Percentiles rank a stretch among this genome's conserved stretches.
Evolutionary conservation across 176 grass and related monocot genomes (phyloP).

Genomic region (Juncus inflexus): DNA sequence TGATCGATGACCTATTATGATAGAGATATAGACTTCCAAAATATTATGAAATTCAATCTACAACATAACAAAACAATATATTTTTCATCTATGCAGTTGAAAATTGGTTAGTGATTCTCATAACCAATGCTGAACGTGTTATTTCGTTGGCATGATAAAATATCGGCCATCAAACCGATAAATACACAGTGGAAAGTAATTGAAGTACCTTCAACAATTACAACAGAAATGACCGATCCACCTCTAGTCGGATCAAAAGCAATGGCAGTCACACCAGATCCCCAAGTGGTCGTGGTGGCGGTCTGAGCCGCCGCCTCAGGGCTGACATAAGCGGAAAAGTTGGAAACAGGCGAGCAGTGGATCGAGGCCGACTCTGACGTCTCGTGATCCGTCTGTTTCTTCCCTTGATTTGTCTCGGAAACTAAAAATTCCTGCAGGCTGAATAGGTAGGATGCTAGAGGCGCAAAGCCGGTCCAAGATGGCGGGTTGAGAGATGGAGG

Average conservation of each 20-base stretch:
- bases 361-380: slow-evolving; percentile 71
- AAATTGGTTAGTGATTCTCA: too few relatives aligned
- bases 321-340: slow-evolving; percentile 98
- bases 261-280: slow-evolving; percentile 94
- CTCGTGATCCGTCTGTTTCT: slow-evolving; percentile 55
- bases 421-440: slow-evolving; percentile 78
- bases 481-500: slow-evolving; percentile 85
- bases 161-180: too few relatives aligned
- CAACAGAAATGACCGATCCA: slow-evolving; percentile 84
- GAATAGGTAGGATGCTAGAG: slow-evolving; percentile 80
- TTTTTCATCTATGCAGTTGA: too few relatives aligned
- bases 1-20: too few relatives aligned
- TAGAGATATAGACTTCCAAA: too few relatives aligned
- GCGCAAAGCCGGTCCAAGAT: slow-evolving; percentile 72
- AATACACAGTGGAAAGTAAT: too few relatives aligned
- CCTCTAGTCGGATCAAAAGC: slow-evolving; percentile 97
- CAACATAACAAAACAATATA: too few relatives aligned
- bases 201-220: slow-evolving; percentile 91
- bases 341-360: slow-evolving; percentile 97
- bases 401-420: slow-evolving; percentile 66
- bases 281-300: slow-evolving; percentile 95
- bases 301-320: slow-evolving; percentile 96
- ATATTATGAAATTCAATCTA: too few relatives aligned
- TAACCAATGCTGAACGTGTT: too few relatives aligned
- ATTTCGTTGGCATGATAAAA: too few relatives aligned